Conservation (phyloP, 768 basidiomycete genomes). For the Heimioporus sp. region DNA sequence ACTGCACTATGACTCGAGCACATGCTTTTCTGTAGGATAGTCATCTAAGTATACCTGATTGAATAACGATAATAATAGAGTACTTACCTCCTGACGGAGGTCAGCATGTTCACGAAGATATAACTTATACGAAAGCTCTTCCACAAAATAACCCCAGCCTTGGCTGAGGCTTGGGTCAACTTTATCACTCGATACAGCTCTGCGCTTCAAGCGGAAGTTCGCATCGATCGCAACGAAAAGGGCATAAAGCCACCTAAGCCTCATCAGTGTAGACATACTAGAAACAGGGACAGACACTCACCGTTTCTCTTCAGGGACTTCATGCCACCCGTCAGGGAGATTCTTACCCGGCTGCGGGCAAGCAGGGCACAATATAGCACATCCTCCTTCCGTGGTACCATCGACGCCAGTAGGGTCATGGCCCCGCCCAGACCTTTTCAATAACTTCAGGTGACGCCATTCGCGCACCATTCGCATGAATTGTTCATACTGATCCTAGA, state of each 20-base stretch:
- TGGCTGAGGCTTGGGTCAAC: constrained; percentile 20
- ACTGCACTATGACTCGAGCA: no score
- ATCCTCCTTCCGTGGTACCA: neutral
- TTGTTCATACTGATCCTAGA: no score
- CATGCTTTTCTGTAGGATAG: no score
- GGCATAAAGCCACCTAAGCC: constrained; percentile 14
- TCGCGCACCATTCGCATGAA: neutral
- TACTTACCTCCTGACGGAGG: no score
- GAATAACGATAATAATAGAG: no score
- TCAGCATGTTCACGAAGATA: no score
- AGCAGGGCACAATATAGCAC: neutral
- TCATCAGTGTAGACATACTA: no score
- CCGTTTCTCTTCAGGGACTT: neutral
- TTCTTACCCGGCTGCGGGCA: neutral
- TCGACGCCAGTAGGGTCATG: neutral
- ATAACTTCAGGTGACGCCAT: neutral
- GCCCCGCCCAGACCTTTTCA: neutral
- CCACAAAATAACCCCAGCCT: constrained; percentile 5
- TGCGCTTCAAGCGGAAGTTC: constrained; percentile 27
- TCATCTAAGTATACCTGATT: no score
- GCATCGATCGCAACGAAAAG: constrained; percentile 28
- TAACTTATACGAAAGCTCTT: no score
- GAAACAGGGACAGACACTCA: no score
- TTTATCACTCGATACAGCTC: constrained; percentile 6
- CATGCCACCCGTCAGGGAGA: neutral